Evolutionary conservation across 2,329 filamentous ascomycete species (phyloP), one percentile per base, ranked within the genome.

Genomic region (Cordyceps pruinosa): DNA sequence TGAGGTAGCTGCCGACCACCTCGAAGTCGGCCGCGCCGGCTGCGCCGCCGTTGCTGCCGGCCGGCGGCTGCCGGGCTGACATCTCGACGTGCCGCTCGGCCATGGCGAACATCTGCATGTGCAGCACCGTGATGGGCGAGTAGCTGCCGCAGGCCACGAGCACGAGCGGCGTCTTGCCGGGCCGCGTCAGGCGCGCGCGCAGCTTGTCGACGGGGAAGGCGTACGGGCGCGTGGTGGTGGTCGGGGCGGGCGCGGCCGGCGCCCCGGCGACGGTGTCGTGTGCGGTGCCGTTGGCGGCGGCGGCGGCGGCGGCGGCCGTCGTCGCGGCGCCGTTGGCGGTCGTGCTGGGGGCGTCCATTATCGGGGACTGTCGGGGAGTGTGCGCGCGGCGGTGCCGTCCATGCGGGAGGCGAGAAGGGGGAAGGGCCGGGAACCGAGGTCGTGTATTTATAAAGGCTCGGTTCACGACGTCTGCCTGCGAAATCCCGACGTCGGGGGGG

Each of bases 21-120:
- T 95, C 90, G 67, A 87, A 96, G 55, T 88, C 77, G 25, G 61
- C 64, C 21, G 19, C 52, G 52, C 34, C 10, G 55, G 4, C 28
- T 25, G 10, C 8, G 54, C 19, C 9, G 32, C 32, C 17, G 37
- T n/a, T 21, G 30, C 30, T 21, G 35, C 35, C 41, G 35, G 21
- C 34, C 8, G 25, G 51, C 28, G 12, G 39, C 28, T 37, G 51
- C 39, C 21, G 46, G 15, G 47, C 15, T 34, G 47, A 32, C 26
- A 28, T n/a, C 34, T 26, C 19, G 37, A 58, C 42, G 68, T 84
- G 86, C 72, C 91, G 88, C 65, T 85, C 83, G 3, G 88, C 88
- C 83, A 92, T 88, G 66, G 89, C 87, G 68, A 92, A 91, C 86
- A 92, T 91, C 68, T 88, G 85, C 60, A 92, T 75, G 68, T 92